A percentile compares a stretch with the other conserved stretches of the same genome.
Evolutionary conservation across 164 flowering plant species (phyloP).

Genomic region (Brasenia schreberi): DNA sequence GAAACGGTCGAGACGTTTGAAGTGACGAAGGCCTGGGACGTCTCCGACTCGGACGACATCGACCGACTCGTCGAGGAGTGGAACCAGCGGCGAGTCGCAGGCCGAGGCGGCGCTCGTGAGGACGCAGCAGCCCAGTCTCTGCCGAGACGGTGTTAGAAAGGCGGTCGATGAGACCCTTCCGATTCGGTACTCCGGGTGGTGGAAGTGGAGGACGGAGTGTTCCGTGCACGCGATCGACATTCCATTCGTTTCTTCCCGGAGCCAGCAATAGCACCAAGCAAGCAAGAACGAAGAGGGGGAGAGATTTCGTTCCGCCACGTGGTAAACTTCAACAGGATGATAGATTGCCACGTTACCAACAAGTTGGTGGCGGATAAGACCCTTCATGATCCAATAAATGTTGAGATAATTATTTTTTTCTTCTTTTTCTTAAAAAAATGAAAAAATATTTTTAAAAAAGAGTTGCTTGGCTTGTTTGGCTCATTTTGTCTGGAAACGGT

Average conservation of each 20-base stretch:
- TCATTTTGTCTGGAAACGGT: no score
- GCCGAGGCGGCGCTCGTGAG: neutral
- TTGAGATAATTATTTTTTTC: no score
- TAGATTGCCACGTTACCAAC: neutral
- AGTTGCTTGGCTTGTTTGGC: no score
- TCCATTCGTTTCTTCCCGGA: neutral
- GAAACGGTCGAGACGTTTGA: neutral
- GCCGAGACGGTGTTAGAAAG: neutral
- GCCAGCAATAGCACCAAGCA: neutral
- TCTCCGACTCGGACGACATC: neutral
- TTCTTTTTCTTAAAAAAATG: no score
- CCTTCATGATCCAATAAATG: no score
- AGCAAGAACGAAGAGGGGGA: neutral
- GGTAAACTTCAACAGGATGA: neutral
- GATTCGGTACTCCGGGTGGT: neutral
- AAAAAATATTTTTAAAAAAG: no score
- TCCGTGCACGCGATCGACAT: neutral
- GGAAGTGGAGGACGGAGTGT: neutral
- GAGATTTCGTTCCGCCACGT: neutral
- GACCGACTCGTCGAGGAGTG: neutral
- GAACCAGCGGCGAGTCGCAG: neutral
- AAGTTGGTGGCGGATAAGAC: neutral
- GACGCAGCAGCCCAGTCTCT: neutral
- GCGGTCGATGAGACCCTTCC: neutral
- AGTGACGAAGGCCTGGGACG: neutral